Base-by-base conservation (phyloP, 345 rosid species). In the Populus ilicifolia region DNA sequence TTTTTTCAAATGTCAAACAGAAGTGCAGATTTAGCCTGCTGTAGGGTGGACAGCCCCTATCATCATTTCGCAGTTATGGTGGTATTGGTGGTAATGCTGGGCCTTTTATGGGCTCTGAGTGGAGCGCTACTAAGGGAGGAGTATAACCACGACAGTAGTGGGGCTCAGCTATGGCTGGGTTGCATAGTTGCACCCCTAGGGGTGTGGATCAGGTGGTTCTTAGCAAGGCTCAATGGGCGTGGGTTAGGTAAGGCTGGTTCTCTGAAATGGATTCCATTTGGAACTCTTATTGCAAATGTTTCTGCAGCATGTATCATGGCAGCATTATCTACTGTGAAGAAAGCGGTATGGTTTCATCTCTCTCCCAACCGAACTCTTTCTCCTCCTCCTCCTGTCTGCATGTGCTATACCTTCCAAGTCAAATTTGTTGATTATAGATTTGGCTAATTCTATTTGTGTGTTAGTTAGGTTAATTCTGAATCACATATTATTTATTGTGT, bases 171-270 rank as follows among this genome's bases (percentile, higher is more conserved):
- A 67, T 93, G 98, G 96, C 71, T 92, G 74, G 99, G 90, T 70
- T 96, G 97, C 83, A 69, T 87, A 62, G 92, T 91, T 75, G 98
- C 87, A 39, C 87, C 94, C 0, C 75, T 88, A 8, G 99, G 99
- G 50, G 99, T 93, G 12, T 96, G 99, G 99, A 89, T 90, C 65
- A 92, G 99, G 88, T 96, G 99, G 98, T 90, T 88, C 86, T 79
- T 96, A 78, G 94, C 98, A 23, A 83, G 94, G 36, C 85, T 92
- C 11, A 96, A 93, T 18, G 99, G 99, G 21, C 86, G 81, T 30
- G 99, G 99, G 18, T 66, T 96, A 18, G 99, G 98, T 23, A 91
- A 84, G 79, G 44, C 79, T 1, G 87, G 89, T 7, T 30, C 43
- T 69, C 80, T 89, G 82, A 90, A 83, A 82, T 96, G 99, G 98